Evolutionary conservation across 768 basidiomycete species (phyloP).

Genomic region (Plicaturopsis crispa): DNA sequence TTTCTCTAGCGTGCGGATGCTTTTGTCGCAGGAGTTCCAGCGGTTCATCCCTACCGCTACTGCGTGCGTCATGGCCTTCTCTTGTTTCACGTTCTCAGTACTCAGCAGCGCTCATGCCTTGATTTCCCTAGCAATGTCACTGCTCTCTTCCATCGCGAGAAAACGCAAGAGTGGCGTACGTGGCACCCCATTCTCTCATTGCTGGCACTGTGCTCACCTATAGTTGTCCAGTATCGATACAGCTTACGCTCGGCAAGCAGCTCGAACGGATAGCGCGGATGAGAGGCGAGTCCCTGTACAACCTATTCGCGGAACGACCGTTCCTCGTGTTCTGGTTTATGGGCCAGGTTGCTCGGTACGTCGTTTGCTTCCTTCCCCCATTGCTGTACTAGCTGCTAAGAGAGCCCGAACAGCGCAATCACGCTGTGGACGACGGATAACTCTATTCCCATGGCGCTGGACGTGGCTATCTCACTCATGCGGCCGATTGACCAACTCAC

Average conservation of each 20-base stretch:
- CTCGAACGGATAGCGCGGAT: neutral
- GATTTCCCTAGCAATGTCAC: conserved; percentile 30
- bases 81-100: conserved; percentile 1
- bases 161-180: conserved; percentile 65
- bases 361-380: conserved; percentile 6
- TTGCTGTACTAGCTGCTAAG: conserved; percentile 4
- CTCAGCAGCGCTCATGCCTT: conserved; percentile 2
- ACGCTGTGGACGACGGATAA: conserved; percentile 56
- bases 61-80: conserved; percentile 30
- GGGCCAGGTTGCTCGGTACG: conserved; percentile 55
- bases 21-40: conserved; percentile 63
- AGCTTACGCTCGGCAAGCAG: neutral
- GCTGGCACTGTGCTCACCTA: neutral
- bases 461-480: conserved; percentile 54
- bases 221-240: no score
- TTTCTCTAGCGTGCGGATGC: conserved; percentile 52
- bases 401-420: conserved; percentile 33
- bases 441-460: conserved; percentile 49
- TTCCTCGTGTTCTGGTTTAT: conserved; percentile 74
- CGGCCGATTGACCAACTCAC: conserved; percentile 55
- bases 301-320: conserved; percentile 48
- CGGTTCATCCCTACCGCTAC: conserved; percentile 53
- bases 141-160: conserved; percentile 41
- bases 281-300: no score
- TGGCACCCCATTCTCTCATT: conserved; percentile 14